These are phyloP conservation scores for Prunus padus DNA, from an alignment of 306 rosid genomes.

Conservation along the genomic window DNA sequence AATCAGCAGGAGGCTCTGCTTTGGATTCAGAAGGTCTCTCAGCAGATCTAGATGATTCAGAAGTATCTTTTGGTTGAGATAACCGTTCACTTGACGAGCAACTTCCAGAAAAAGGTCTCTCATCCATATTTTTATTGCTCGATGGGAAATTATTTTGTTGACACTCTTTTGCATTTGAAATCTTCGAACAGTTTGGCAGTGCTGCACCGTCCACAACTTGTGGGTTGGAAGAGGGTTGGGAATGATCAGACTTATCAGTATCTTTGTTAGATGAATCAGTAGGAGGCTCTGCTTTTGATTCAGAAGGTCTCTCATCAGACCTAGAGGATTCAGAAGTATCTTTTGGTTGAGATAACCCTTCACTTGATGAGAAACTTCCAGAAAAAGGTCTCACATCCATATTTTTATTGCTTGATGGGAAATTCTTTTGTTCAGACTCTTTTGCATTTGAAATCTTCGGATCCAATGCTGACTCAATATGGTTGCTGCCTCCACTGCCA, in stretches of 20 bases:
- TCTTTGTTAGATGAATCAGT: slow-evolving; percentile 34
- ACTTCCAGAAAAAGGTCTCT: slow-evolving; percentile 33
- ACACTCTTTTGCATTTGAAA: slow-evolving; percentile 34
- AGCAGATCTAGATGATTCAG: slow-evolving; percentile 36
- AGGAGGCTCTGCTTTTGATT: slow-evolving; percentile 36
- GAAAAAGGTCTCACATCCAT: slow-evolving; percentile 39
- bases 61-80: slow-evolving; percentile 38
- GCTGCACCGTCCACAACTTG: slow-evolving; percentile 39
- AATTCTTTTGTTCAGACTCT: slow-evolving; percentile 38
- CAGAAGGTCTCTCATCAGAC: slow-evolving; percentile 32
- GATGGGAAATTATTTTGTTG: slow-evolving; percentile 40
- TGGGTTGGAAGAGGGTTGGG: background rate
- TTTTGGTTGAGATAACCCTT: slow-evolving; percentile 38
- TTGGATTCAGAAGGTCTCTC: slow-evolving; percentile 36
- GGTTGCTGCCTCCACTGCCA: slow-evolving; percentile 29
- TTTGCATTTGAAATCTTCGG: slow-evolving; percentile 30
- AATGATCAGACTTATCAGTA: slow-evolving; percentile 31
- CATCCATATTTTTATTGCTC: slow-evolving; percentile 38
- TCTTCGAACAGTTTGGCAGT: slow-evolving; percentile 31
- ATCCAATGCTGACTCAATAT: slow-evolving; percentile 39
- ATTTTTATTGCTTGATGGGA: slow-evolving; percentile 39
- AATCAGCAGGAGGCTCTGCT: slow-evolving; percentile 36
- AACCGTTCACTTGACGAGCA: slow-evolving; percentile 42
- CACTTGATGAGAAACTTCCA: slow-evolving; percentile 38
- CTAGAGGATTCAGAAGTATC: slow-evolving; percentile 37